Evolutionary conservation across 108 stramenopile genomes (phyloP), one percentile per base, ranked within the genome.

Genomic region (Conticribra weissflogii): DNA sequence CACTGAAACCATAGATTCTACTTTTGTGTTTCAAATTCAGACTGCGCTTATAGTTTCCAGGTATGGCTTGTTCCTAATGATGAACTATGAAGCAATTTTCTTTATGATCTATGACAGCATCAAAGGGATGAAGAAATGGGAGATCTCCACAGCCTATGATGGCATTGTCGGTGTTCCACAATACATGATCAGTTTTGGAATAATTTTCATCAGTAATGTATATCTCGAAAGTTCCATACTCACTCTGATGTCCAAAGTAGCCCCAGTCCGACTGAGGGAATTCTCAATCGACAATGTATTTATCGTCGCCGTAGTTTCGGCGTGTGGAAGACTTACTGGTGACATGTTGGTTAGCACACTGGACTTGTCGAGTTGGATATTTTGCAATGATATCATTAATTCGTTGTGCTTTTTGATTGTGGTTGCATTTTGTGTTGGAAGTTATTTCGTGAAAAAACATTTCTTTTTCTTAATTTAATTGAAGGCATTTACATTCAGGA

Each of bases 381-480:
- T 74, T 32, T 58, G 51, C 45, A 47, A 45, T 30, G 68, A 70
- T 41, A 61, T 75, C 51, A 32, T 80, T 59, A 80, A 80, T 32
- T 61, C 73, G 14, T 21, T 80, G 17, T 57, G 48, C 19, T 62
- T 74, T 15, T 45, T 58, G 18, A 12, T 75, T 25, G 45, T 80
- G 9, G n/a, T 75, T 16, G 60, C 29, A 14, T 69, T 69, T 30
- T 25, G 45, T 29, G 79, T 50, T 34, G 73, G 73, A 8, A 46
- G 44, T 17, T 80, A 70, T 30, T 34, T 80, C 2, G 61, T 80
- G 54, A 68, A 48, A 64, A 74, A 70, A 53, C 79, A 80, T 54
- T 80, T 63, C 60, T 80, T 80, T 46, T 80, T 80, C 79, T 63
- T 80, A 53, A 69, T 74, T 25, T 80, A 55, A 70, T 45, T 61